Evolutionary conservation across 768 basidiomycete species (phyloP).

Genomic region (Aureoboletus auriporus): DNA sequence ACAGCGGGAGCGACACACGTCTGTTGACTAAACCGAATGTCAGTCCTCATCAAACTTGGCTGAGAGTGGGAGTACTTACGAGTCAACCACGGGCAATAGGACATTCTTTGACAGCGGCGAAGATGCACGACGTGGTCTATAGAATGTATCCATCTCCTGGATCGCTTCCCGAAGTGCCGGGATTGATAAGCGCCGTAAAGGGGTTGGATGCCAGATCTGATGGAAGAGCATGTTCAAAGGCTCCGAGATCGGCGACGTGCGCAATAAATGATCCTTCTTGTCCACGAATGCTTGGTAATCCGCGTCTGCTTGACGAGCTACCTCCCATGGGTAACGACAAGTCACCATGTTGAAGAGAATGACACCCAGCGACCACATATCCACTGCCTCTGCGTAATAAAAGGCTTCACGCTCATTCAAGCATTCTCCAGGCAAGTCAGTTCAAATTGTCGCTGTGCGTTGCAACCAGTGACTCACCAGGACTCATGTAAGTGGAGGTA

Average conservation of each 20-base stretch:
- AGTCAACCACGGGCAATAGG: constrained; percentile 2
- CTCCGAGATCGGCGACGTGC: constrained; percentile 8
- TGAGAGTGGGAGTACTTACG: constrained; percentile 3
- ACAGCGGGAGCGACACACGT: constrained; percentile 4
- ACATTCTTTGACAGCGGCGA: neutral
- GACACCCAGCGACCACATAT: constrained; percentile 73
- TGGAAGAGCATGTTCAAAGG: constrained; percentile 3
- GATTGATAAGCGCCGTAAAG: constrained; percentile 12
- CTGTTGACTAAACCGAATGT: constrained; percentile 6
- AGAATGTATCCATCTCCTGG: constrained; percentile 13
- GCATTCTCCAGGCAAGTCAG: constrained; percentile 44
- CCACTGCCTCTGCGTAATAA: constrained; percentile 29
- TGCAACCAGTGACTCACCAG: constrained; percentile 45
- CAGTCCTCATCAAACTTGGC: neutral
- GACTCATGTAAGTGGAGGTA: constrained; percentile 63
- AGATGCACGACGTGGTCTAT: neutral
- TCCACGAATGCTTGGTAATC: constrained; percentile 3
- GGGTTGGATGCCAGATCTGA: constrained; percentile 14
- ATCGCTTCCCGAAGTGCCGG: constrained; percentile 16
- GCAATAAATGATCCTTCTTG: neutral
- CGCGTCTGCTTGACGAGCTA: constrained; percentile 1
- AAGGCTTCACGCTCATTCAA: constrained; percentile 36
- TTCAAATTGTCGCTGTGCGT: neutral
- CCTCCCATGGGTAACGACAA: constrained; percentile 30
- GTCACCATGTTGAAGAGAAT: constrained; percentile 84